A percentile compares a stretch with the other conserved stretches of the same genome.
Conservation (phyloP, 139 green algal species). For the Gonium pectorale region DNA sequence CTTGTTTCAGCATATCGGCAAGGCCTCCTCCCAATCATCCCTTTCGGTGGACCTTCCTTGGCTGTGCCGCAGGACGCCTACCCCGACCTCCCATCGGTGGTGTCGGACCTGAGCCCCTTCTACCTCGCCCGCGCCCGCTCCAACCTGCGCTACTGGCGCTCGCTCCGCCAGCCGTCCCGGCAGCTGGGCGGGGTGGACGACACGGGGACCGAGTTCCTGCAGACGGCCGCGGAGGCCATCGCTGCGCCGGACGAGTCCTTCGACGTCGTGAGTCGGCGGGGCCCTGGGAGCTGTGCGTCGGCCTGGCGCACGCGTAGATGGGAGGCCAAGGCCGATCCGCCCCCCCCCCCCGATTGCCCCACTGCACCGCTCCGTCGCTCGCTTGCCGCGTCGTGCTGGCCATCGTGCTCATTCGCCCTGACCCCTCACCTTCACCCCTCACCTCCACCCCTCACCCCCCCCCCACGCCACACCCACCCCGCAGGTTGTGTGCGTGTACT, state of each 20-base stretch:
- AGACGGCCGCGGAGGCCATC: conserved; percentile 74
- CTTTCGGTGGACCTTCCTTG: no score
- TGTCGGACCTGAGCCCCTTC: conserved; percentile 85
- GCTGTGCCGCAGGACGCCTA: conserved; percentile 52
- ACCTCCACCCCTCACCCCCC: background rate
- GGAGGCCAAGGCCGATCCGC: no score
- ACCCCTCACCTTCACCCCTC: no score
- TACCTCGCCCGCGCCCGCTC: conserved; percentile 82
- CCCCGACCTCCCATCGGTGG: conserved; percentile 65
- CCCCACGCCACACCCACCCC: background rate
- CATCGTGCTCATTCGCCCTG: no score
- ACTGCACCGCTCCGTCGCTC: no score
- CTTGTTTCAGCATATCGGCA: background rate
- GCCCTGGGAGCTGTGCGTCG: no score
- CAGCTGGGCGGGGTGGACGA: conserved; percentile 66
- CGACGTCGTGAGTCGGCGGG: conserved; percentile 65
- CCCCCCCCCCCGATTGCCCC: no score
- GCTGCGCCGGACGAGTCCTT: conserved; percentile 65
- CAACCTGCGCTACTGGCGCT: conserved; percentile 79
- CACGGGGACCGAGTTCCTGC: conserved; percentile 47
- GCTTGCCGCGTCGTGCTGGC: no score
- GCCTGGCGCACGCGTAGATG: no score
- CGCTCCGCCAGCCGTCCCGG: conserved; percentile 43
- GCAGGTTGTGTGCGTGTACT: conserved; percentile 80
- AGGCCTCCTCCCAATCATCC: background rate